phyloP scores from a whole-genome alignment of 2,329 filamentous ascomycete genomes.

The Gnomoniopsis smithogilvyi region DNA sequence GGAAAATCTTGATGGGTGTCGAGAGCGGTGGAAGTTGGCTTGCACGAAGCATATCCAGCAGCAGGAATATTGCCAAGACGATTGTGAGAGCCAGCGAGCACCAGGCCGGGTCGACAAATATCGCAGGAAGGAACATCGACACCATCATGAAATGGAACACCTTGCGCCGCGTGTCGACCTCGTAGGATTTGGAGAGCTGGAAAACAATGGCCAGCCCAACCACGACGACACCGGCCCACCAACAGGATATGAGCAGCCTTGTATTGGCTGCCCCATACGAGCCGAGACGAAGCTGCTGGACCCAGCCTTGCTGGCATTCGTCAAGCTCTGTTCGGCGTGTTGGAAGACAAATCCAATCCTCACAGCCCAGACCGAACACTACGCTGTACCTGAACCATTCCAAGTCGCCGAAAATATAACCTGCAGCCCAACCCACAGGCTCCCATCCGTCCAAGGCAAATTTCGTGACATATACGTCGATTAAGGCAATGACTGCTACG shows the following conservation, averaged over 20 bases:
- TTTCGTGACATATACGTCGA: constrained; percentile 66
- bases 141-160: constrained; percentile 99
- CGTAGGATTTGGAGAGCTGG: constrained; percentile 69
- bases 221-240: constrained; percentile 69
- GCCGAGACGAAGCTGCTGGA: constrained; percentile 61
- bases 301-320: constrained; percentile 53
- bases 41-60: constrained; percentile 85
- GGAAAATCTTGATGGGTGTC: constrained; percentile 78
- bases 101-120: constrained; percentile 83
- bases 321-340: constrained; percentile 30
- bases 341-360: constrained; percentile 74
- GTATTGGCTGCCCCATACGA: constrained; percentile 74
- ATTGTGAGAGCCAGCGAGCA: constrained; percentile 75
- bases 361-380: constrained; percentile 53
- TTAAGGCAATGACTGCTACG: constrained; percentile 57
- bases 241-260: constrained; percentile 70
- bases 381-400: constrained; percentile 69
- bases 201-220: constrained; percentile 73
- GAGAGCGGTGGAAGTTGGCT: constrained; percentile 89
- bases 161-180: constrained; percentile 94
- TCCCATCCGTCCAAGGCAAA: constrained; percentile 70
- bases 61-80: constrained; percentile 77
- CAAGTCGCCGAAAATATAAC: constrained; percentile 82
- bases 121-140: constrained; percentile 84
- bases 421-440: constrained; percentile 87